Evolutionary conservation across 495 filamentous ascomycete species (phyloP), one percentile per base, ranked within the genome.

Genomic region (Massariosphaeria phaeospora): DNA sequence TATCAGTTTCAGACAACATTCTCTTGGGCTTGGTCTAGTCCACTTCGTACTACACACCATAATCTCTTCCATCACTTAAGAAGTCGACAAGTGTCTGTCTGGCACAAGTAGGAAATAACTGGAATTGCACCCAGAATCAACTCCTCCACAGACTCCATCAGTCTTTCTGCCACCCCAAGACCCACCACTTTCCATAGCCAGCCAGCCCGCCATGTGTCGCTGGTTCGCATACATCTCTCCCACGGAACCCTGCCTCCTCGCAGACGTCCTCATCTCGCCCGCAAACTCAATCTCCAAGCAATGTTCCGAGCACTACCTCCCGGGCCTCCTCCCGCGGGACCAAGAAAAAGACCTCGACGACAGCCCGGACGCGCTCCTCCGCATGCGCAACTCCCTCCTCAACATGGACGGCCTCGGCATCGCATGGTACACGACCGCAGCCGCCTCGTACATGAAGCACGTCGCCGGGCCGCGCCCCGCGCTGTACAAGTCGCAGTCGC

Each of bases 271-370:
- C 12, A 64, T 72, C 33, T 63, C 47, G 12, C 69, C 69, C 11
- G 64, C 67, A 29, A 72, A 76, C 55, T 66, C 71, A 13, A 66
- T 76, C 13, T 54, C 61, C 48, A 71, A 72, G 47, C 75, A 78
- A 66, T 70, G 75, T 55, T 68, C 75, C 47, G 72, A 74, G 13
- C 75, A 78, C 53, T 76, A 76, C 47, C 69, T 78, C 20, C 75
- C 75, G 0, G 55, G 67, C 23, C 67, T 76, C n/a, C 60, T 77
- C 35, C 66, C 70, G 21, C 73, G 73, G 40, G 49, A 68, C 34
- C 66, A 73, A 23, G 58, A 63, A 13, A 61, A 57, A 13, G 61
- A 64, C 4, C 53, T 64, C n/a, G 59, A 70, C 25, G 49, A 66
- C 25, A 66, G 65, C 29, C 64, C 62, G 6, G 62, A 70, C 49